Base-by-base conservation (phyloP, 2,329 filamentous ascomycete species). In the Aureobasidium sp. region DNA sequence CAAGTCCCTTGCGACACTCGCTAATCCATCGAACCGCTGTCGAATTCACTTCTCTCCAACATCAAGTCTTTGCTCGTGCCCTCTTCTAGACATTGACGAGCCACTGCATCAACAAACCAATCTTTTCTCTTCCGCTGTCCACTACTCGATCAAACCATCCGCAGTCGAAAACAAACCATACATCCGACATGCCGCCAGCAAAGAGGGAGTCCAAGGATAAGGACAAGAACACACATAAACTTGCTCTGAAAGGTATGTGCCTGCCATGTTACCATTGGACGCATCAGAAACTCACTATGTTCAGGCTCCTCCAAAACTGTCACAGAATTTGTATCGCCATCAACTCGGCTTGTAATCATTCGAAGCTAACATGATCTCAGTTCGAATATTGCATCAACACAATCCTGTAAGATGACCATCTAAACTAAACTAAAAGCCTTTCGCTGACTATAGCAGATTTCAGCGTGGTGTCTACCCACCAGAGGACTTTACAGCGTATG, bases 331-430 rank as follows among this genome's bases (percentile, higher is more conserved):
- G 91, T 96, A 79, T 74, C 82, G 27, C 48, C 3, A 12, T 9
- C 5, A 27, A 22, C 12, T 49, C 4, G 2, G 49, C 17, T 14
- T 11, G 22, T n/a, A 31, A 4, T 8, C 12, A 9, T 2, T 5
- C n/a, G 14, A 12, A 33, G n/a, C 35, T 49, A 57, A 35, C 39
- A 8, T 37, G 57, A 40, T 17, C 56, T 72, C 63, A 89, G 85
- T 99, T 99, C 72, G 91, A 99, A 81, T 99, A 96, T 76, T 97
- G 91, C 1, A 97, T 97, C 72, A 94, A 99, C 72, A 95, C 92
- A 0, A 97, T 99, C 63, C 81, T 99, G 85, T 94, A 82, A 70
- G 84, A 69, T 39, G 24, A 15, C 31, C 5, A 6, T 17, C 8
- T 14, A 4, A 15, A 0, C 5, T 7, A 4, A 8, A 19, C 14